A percentile compares a stretch with the other conserved stretches of the same genome.
These are phyloP conservation scores for Ceratobasidium sp. DNA, from an alignment of 1,284 basidiomycete genomes.

Conservation along the genomic window DNA sequence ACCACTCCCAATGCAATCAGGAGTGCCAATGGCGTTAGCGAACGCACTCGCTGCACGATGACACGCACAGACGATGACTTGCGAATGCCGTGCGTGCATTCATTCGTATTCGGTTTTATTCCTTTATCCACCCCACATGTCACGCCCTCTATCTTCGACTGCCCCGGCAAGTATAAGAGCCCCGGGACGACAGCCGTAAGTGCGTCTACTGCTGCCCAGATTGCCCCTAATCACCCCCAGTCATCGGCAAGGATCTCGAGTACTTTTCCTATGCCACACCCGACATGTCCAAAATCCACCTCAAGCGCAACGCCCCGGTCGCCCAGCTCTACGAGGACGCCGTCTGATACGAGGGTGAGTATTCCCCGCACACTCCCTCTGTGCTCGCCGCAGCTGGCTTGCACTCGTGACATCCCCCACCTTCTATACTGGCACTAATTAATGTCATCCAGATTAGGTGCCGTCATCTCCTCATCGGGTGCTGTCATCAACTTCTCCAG, in stretches of 20 bases:
- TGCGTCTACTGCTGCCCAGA: background rate
- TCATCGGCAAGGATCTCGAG: slow-evolving; percentile 73
- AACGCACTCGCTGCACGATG: too few relatives aligned
- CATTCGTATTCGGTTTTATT: too few relatives aligned
- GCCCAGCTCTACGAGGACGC: slow-evolving; percentile 98
- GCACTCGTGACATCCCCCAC: background rate
- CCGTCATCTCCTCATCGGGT: slow-evolving; percentile 95
- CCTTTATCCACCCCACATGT: slow-evolving; percentile 38
- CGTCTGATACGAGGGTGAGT: slow-evolving; percentile 82
- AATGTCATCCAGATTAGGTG: slow-evolving; percentile 62
- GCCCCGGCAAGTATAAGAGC: slow-evolving; percentile 41
- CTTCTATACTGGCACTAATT: slow-evolving; percentile 16
- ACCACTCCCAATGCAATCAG: too few relatives aligned
- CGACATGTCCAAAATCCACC: slow-evolving; percentile 90
- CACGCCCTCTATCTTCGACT: slow-evolving; percentile 40
- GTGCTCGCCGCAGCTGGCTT: background rate
- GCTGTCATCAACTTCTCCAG: slow-evolving; percentile 99
- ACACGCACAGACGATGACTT: too few relatives aligned
- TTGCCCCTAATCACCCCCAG: slow-evolving; percentile 12
- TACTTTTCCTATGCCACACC: slow-evolving; percentile 99
- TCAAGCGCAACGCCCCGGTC: slow-evolving; percentile 95
- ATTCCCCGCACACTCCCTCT: background rate
- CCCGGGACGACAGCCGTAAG: background rate
- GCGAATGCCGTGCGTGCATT: too few relatives aligned
- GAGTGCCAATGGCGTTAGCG: too few relatives aligned